Percentiles rank a stretch among this genome's conserved stretches.
phyloP scores from a whole-genome alignment of 192 early-diverging fungal species.

The Coemansia sp. region DNA sequence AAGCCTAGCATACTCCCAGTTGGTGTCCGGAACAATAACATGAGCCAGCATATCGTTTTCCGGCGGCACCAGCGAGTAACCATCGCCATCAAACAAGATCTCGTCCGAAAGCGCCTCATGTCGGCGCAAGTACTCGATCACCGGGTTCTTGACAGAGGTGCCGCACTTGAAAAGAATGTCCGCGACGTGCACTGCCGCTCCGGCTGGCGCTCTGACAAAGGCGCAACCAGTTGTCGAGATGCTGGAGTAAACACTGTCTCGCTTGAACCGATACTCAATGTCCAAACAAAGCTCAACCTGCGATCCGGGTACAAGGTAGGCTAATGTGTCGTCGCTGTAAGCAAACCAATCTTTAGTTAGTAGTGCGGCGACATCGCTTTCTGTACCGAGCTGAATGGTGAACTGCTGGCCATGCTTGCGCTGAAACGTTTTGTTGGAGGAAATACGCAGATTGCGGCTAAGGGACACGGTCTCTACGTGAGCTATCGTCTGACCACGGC shows the following conservation, averaged over 20 bases:
- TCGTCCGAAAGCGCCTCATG: too few relatives aligned
- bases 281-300: conserved; percentile 75
- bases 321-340: background rate
- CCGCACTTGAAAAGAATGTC: conserved; percentile 68
- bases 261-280: conserved; percentile 61
- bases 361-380: conserved; percentile 78
- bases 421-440: conserved; percentile 72
- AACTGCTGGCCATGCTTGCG: conserved; percentile 64
- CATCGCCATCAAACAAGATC: conserved; percentile 65
- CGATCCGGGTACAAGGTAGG: conserved; percentile 50
- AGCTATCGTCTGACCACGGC: conserved; percentile 58
- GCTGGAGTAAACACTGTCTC: conserved; percentile 56
- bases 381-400: conserved; percentile 57
- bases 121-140: conserved; percentile 74
- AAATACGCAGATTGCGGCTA: conserved; percentile 73
- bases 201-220: conserved; percentile 50
- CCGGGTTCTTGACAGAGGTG: conserved; percentile 69
- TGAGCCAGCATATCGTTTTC: background rate
- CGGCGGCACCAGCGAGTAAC: conserved; percentile 14
- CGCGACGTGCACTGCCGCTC: conserved; percentile 66
- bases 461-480: conserved; percentile 75
- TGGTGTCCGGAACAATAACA: conserved; percentile 60
- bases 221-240: conserved; percentile 66
- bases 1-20: conserved; percentile 71
- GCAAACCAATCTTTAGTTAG: conserved; percentile 81